Conservation (phyloP, 2,329 filamentous ascomycete genomes). For the Calonectria ilicicola region DNA sequence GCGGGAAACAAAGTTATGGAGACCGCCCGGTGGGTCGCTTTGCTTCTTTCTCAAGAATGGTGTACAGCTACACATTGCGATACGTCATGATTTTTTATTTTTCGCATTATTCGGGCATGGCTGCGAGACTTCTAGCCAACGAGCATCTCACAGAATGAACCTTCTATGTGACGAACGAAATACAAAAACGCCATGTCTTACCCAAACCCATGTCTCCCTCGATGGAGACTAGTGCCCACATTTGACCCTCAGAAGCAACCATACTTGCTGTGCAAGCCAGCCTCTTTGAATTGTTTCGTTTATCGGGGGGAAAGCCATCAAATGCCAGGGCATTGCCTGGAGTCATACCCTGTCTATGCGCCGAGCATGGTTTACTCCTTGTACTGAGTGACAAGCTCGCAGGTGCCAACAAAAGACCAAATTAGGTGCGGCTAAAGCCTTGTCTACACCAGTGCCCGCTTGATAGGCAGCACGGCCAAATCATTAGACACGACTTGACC, state of each 20-base stretch:
- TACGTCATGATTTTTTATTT: slow-evolving; percentile 8
- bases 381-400: background rate
- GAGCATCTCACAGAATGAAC: slow-evolving; percentile 14
- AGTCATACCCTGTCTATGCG: background rate
- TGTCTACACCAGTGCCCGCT: background rate
- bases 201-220: slow-evolving; percentile 10
- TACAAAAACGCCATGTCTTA: slow-evolving; percentile 22
- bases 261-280: background rate
- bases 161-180: slow-evolving; percentile 19
- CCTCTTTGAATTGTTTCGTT: slow-evolving; percentile 8
- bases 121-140: slow-evolving; percentile 2
- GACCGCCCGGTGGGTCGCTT: background rate
- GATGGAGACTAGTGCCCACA: slow-evolving; percentile 6
- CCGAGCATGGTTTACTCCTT: slow-evolving; percentile 1
- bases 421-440: background rate
- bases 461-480: background rate
- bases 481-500: background rate
- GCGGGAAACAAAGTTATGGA: background rate
- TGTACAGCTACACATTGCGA: slow-evolving; percentile 1
- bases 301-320: slow-evolving; percentile 7
- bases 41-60: background rate
- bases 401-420: background rate
- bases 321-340: background rate
- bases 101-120: slow-evolving; percentile 16
- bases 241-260: background rate